phyloP scores from a whole-genome alignment of 2,329 filamentous ascomycete genomes.

The Triangularia setosa region DNA sequence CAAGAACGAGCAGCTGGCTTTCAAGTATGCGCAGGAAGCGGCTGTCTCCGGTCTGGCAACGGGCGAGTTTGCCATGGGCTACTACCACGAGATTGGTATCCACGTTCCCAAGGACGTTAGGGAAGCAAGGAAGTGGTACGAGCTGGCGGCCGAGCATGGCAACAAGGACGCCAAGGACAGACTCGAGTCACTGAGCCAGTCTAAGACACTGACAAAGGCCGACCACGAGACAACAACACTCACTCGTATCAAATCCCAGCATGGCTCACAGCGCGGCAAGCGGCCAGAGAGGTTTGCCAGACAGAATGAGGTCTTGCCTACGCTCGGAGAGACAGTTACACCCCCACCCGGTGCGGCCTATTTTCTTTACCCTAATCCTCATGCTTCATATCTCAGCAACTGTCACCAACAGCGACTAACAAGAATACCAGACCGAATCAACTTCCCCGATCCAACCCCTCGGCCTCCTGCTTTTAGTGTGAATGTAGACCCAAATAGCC shows the following conservation, averaged over 20 bases:
- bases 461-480: conserved; percentile 50
- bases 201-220: conserved; percentile 78
- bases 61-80: conserved; percentile 93
- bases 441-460: conserved; percentile 47
- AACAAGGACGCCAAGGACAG: conserved; percentile 83
- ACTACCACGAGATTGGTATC: conserved; percentile 96
- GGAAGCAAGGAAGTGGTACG: conserved; percentile 86
- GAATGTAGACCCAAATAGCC: conserved; percentile 39
- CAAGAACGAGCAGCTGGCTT: conserved; percentile 94
- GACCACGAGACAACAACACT: conserved; percentile 93
- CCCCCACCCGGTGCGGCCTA: conserved; percentile 25
- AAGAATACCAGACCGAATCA: conserved; percentile 36
- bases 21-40: conserved; percentile 83
- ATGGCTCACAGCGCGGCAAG: conserved; percentile 63
- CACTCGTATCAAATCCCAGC: conserved; percentile 77
- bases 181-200: conserved; percentile 77
- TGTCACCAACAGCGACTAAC: conserved; percentile 34
- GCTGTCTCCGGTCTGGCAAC: conserved; percentile 78
- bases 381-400: conserved; percentile 2
- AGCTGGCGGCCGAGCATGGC: conserved; percentile 80
- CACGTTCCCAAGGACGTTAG: conserved; percentile 77
- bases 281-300: conserved; percentile 58
- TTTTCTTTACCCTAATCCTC: neutral
- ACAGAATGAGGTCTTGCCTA: conserved; percentile 44
- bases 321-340: conserved; percentile 42